Evolutionary conservation across 805 yeast species (phyloP).

Genomic region (Candida morakotiae): DNA sequence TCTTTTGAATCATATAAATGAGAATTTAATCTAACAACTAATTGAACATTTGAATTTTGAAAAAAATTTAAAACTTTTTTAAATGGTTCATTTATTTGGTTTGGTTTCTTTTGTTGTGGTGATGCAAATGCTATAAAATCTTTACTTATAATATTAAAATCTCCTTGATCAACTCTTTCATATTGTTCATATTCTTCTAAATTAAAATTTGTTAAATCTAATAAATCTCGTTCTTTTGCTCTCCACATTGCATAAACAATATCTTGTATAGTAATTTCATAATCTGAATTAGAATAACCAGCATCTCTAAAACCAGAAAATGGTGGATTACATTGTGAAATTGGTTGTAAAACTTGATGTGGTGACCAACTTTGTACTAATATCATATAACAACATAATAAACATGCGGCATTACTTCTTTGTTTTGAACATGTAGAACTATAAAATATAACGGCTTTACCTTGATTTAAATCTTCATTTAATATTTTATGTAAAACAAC

Average conservation of each 20-base stretch:
- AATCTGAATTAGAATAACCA: constrained; percentile 94
- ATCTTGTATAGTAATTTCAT: constrained; percentile 89
- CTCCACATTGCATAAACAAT: constrained; percentile 96
- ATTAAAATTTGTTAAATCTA: constrained; percentile 82
- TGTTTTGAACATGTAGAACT: constrained; percentile 77
- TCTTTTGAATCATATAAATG: constrained; percentile 83
- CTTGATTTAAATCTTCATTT: constrained; percentile 78
- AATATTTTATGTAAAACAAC: constrained; percentile 88
- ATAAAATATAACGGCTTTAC: constrained; percentile 87
- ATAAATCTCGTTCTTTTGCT: constrained; percentile 87
- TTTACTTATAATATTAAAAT: constrained; percentile 84
- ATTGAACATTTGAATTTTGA: constrained; percentile 64
- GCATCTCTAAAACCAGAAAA: constrained; percentile 96
- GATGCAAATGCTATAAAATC: constrained; percentile 98
- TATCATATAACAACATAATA: constrained; percentile 91
- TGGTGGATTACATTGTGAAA: constrained; percentile 88
- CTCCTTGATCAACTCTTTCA: constrained; percentile 96
- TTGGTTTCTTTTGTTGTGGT: constrained; percentile 62
- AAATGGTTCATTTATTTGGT: constrained; percentile 69
- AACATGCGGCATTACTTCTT: constrained; percentile 91
- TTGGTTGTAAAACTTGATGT: constrained; percentile 92
- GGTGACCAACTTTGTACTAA: constrained; percentile 97
- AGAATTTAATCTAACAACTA: constrained; percentile 90
- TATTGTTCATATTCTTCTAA: constrained; percentile 91
- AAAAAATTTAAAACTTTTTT: constrained; percentile 79